Evolutionary conservation across 2,329 filamentous ascomycete genomes (phyloP).

Genomic region (Calonectria honghensis): DNA sequence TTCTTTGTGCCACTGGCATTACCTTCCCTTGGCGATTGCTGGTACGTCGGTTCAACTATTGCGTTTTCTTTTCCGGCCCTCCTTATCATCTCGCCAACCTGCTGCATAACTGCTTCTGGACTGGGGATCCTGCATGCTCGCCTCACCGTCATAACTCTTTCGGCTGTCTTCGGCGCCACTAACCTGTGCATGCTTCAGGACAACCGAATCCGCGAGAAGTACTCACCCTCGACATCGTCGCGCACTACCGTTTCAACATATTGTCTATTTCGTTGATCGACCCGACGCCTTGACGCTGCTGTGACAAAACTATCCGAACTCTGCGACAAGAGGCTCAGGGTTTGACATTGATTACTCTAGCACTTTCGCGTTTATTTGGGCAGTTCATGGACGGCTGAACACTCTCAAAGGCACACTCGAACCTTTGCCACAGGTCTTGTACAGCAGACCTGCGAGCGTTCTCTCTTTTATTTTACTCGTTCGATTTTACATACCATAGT

Average conservation of each 20-base stretch:
- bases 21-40: slow-evolving; percentile 48
- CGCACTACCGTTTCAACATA: slow-evolving; percentile 49
- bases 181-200: slow-evolving; percentile 47
- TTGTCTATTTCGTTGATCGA: slow-evolving; percentile 48
- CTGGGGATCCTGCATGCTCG: slow-evolving; percentile 35
- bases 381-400: slow-evolving; percentile 57
- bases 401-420: slow-evolving; percentile 47
- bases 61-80: slow-evolving; percentile 37
- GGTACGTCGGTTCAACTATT: slow-evolving; percentile 36
- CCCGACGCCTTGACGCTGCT: slow-evolving; percentile 39
- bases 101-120: slow-evolving; percentile 40
- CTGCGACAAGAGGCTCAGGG: slow-evolving; percentile 24
- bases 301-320: slow-evolving; percentile 38
- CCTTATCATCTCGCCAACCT: slow-evolving; percentile 34
- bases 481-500: slow-evolving; percentile 34
- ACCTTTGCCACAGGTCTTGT: slow-evolving; percentile 48
- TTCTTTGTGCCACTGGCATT: slow-evolving; percentile 36
- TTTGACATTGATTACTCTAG: slow-evolving; percentile 46
- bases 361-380: slow-evolving; percentile 37
- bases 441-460: slow-evolving; percentile 46
- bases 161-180: slow-evolving; percentile 45
- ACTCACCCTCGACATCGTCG: slow-evolving; percentile 42
- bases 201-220: slow-evolving; percentile 46
- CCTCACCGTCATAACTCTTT: slow-evolving; percentile 40
- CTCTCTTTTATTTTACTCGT: slow-evolving; percentile 40